These are phyloP conservation scores for Tolypocladium endophyticum DNA, from an alignment of 2,329 filamentous ascomycete species.

Conservation along the genomic window DNA sequence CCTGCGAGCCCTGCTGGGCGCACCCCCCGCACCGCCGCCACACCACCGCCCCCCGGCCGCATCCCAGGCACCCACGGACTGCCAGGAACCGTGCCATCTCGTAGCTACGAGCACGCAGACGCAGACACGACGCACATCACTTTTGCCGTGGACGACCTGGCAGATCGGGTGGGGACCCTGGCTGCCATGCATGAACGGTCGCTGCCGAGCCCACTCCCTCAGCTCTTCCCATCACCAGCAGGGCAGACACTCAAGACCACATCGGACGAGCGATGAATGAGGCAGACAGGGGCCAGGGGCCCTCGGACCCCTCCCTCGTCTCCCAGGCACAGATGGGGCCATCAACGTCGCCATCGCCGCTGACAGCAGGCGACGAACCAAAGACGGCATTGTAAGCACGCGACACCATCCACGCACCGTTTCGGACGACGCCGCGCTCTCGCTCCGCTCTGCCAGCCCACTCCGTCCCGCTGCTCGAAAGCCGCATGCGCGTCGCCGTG, in stretches of 20 bases:
- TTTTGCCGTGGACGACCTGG: neutral
- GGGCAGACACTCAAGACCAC: neutral
- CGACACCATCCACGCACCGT: neutral
- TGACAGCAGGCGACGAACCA: neutral
- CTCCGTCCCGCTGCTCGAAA: neutral
- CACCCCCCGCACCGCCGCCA: neutral
- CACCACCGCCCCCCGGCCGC: neutral
- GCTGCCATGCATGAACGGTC: neutral
- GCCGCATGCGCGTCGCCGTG: neutral
- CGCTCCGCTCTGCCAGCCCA: neutral
- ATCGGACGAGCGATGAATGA: neutral
- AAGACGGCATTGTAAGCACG: neutral
- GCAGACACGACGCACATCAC: neutral
- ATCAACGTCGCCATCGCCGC: neutral
- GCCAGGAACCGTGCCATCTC: neutral
- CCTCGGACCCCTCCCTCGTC: neutral
- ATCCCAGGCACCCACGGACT: neutral
- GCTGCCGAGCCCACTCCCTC: neutral
- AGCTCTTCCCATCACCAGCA: neutral
- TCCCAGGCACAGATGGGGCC: neutral
- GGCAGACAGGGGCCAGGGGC: neutral
- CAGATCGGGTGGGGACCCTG: neutral
- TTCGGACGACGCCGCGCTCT: neutral
- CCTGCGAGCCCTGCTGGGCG: neutral
- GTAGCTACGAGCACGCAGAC: neutral